Evolutionary conservation across 2,329 filamentous ascomycete genomes (phyloP).

Genomic region (Plenodomus lindquistii): DNA sequence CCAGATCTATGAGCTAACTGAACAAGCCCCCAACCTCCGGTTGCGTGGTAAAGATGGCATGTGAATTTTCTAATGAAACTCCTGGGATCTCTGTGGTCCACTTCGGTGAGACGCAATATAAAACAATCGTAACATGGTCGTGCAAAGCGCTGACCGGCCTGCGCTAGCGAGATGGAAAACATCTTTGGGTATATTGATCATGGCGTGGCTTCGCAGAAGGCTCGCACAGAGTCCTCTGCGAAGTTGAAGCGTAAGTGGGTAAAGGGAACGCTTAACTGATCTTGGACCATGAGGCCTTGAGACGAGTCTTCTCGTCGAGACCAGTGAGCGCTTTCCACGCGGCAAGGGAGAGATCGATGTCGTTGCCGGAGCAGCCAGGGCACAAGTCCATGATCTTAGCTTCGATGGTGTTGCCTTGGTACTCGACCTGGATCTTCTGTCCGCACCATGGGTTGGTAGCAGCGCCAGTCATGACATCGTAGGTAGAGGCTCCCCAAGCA

Average conservation of each 20-base stretch:
- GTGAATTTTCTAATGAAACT: conserved; percentile 21
- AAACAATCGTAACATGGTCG: conserved; percentile 38
- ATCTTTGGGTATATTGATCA: conserved; percentile 36
- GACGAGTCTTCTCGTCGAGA: conserved; percentile 24
- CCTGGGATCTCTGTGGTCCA: conserved; percentile 23
- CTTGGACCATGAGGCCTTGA: conserved; percentile 31
- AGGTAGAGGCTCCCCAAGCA: conserved; percentile 35
- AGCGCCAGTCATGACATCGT: conserved; percentile 34
- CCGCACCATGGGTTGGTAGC: conserved; percentile 41
- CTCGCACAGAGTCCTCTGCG: conserved; percentile 20
- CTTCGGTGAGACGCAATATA: conserved; percentile 19
- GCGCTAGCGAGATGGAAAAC: conserved; percentile 40
- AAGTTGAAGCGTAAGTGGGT: conserved; percentile 14
- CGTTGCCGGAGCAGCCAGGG: conserved; percentile 35
- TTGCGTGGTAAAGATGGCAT: conserved; percentile 3
- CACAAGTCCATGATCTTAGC: conserved; percentile 41
- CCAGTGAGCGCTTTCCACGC: conserved; percentile 36
- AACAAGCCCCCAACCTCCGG: conserved; percentile 10
- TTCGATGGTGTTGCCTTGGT: conserved; percentile 31
- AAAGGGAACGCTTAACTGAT: conserved; percentile 18
- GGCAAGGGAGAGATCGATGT: conserved; percentile 37
- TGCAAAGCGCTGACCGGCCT: conserved; percentile 48
- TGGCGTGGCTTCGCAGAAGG: conserved; percentile 29
- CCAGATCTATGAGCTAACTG: conserved; percentile 13
- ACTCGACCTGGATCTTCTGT: conserved; percentile 37